Conservation (phyloP, 78 protist genomes). For the Dictyostelium intermedium region DNA sequence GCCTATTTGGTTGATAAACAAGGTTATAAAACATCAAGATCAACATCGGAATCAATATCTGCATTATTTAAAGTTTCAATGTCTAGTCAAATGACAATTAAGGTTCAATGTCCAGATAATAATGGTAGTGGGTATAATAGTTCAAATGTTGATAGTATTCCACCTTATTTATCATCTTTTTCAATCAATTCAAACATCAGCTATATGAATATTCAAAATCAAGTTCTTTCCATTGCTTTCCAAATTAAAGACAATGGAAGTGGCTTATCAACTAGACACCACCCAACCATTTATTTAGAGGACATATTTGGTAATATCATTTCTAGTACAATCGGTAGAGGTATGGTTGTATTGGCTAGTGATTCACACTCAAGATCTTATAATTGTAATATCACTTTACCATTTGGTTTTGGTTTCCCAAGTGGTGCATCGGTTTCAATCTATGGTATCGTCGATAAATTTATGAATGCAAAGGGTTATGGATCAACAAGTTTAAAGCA, state of each 20-base stretch:
- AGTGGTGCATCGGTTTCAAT: neutral
- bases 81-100: neutral
- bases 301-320: neutral
- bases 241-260: neutral
- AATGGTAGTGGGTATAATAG: neutral
- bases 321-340: neutral
- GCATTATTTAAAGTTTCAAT: neutral
- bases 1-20: neutral
- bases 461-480: neutral
- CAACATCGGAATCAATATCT: neutral
- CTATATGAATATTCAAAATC: neutral
- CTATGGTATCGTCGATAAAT: neutral
- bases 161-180: neutral
- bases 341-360: neutral
- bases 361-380: neutral
- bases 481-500: neutral
- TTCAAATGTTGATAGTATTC: neutral
- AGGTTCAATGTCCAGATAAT: neutral
- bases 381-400: neutral
- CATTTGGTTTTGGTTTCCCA: neutral
- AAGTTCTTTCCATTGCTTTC: neutral
- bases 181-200: neutral
- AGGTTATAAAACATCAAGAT: neutral
- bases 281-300: neutral
- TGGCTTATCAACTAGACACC: neutral